A percentile compares a stretch with the other conserved stretches of the same genome.
phyloP scores from a whole-genome alignment of 805 yeast species.

The Pichia paraexigua region DNA sequence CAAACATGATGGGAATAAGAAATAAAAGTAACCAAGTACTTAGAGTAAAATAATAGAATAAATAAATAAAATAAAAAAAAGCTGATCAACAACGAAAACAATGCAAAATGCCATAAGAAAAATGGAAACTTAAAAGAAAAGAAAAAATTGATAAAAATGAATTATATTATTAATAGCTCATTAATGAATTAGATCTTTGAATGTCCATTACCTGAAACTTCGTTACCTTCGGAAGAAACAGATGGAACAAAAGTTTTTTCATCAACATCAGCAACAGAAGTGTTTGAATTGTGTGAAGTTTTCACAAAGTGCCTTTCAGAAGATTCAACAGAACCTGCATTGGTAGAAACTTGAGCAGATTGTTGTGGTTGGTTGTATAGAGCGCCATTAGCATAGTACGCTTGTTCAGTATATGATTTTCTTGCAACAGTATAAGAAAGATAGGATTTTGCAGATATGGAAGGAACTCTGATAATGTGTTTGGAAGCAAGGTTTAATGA shows the following conservation, averaged over 20 bases:
- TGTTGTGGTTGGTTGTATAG: conserved; percentile 14
- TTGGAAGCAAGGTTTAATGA: conserved; percentile 24
- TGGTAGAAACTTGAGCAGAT: conserved; percentile 20
- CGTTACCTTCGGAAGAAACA: conserved; percentile 21
- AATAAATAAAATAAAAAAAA: no score
- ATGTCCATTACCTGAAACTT: conserved; percentile 5
- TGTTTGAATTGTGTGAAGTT: conserved; percentile 12
- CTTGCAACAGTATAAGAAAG: conserved; percentile 19
- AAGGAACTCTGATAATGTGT: conserved; percentile 14
- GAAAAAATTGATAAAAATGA: no score
- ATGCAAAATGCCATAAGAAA: no score
- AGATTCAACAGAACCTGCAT: conserved; percentile 26
- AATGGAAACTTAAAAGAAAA: no score
- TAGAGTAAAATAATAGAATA: no score
- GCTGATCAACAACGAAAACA: no score
- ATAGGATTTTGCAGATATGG: conserved; percentile 16
- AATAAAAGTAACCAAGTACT: neutral
- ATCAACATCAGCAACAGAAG: conserved; percentile 7
- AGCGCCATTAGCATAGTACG: conserved; percentile 15
- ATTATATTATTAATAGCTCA: neutral
- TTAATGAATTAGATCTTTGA: neutral
- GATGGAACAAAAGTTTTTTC: conserved; percentile 25
- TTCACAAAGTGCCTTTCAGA: conserved; percentile 22
- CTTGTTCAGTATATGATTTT: conserved; percentile 19
- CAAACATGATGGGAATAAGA: neutral